Conservation (phyloP, 179 eudicot genomes). For the Spergularia azorica region DNA sequence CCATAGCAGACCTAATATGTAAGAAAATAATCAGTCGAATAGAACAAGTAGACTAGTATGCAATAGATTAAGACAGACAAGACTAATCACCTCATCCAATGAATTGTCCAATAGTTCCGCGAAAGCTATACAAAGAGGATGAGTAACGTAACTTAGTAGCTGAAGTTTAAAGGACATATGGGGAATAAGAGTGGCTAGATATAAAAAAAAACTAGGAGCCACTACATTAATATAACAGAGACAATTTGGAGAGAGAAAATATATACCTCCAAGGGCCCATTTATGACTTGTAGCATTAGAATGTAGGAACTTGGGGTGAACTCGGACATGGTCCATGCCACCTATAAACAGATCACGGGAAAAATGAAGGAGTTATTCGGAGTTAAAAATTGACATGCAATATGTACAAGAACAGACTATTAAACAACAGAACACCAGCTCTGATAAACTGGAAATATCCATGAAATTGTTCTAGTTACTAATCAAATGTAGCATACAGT, state of each 20-base stretch:
- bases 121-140: conserved; percentile 54
- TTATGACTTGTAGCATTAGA: conserved; percentile 99
- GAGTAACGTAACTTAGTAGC: not conserved
- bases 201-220: not conserved
- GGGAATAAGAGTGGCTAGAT: not conserved
- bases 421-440: not conserved
- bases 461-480: not conserved
- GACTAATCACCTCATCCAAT: conserved; percentile 85
- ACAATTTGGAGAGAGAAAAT: not conserved
- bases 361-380: not conserved
- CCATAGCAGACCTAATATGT: conserved; percentile 69
- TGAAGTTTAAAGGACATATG: not conserved
- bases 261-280: conserved; percentile 97
- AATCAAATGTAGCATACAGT: not conserved
- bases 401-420: not conserved
- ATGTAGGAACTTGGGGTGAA: conserved; percentile 94
- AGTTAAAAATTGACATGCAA: not conserved
- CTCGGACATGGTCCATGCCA: conserved; percentile 99
- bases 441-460: not conserved
- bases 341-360: conserved; percentile 41
- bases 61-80: not conserved
- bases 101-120: conserved; percentile 95
- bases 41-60: conserved; percentile 1
- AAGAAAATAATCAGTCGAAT: not conserved
- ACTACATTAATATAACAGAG: not conserved